A percentile compares a stretch with the other conserved stretches of the same genome.
Evolutionary conservation across 2,329 filamentous ascomycete species (phyloP).

Genomic region (Didymosphaeria variabile): DNA sequence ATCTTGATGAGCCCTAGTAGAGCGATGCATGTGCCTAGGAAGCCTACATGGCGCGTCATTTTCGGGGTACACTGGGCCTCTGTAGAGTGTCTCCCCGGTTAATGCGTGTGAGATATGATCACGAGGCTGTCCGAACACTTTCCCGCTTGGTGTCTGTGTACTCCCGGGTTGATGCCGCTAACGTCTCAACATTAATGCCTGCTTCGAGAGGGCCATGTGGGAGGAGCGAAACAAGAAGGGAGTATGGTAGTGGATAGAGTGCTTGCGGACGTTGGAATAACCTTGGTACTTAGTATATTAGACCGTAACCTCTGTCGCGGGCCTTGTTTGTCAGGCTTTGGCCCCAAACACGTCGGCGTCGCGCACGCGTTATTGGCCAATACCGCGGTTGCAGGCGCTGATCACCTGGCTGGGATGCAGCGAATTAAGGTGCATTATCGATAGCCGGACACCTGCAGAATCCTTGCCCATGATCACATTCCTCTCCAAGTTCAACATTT

Average conservation of each 20-base stretch:
- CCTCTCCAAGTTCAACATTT: constrained; percentile 27
- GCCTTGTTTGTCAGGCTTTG: constrained; percentile 1
- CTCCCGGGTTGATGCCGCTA: constrained; percentile 2
- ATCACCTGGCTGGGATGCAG: constrained; percentile 32
- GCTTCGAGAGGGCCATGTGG: background rate
- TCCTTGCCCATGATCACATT: constrained; percentile 35
- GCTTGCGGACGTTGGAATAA: constrained; percentile 12
- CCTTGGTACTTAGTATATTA: background rate
- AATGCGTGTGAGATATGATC: background rate
- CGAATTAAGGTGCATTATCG: constrained; percentile 32
- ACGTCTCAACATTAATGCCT: background rate
- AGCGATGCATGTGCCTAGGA: background rate
- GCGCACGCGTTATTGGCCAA: constrained; percentile 29
- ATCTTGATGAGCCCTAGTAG: background rate
- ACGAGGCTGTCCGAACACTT: no score
- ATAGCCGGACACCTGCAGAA: constrained; percentile 30
- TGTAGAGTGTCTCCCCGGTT: background rate
- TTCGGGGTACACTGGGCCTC: background rate
- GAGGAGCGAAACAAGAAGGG: background rate
- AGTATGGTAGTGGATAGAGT: background rate
- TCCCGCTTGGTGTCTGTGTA: background rate
- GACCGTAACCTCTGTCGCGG: background rate
- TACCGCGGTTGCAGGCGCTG: constrained; percentile 30
- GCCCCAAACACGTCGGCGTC: constrained; percentile 8
- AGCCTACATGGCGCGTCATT: background rate